phyloP scores from a whole-genome alignment of 1,284 basidiomycete genomes.

The Ustilago esculenta region DNA sequence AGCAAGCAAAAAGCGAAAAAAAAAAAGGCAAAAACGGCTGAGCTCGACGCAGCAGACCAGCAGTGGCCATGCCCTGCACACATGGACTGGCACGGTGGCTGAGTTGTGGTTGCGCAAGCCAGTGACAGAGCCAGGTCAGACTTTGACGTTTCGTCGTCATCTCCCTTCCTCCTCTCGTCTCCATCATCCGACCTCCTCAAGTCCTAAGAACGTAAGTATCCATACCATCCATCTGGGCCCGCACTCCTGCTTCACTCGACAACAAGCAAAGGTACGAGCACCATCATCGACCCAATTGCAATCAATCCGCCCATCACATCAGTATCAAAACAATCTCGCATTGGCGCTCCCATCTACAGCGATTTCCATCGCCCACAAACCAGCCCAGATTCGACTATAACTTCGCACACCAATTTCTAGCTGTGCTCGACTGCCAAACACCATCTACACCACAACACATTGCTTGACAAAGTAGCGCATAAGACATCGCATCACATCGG shows the following conservation, averaged over 20 bases:
- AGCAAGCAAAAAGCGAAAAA: background rate
- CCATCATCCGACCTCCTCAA: constrained; percentile 47
- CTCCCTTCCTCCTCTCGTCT: constrained; percentile 40
- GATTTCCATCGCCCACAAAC: too few species aligned
- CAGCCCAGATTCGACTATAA: too few species aligned
- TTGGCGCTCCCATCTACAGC: too few species aligned
- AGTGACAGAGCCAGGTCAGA: constrained; percentile 20
- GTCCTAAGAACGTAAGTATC: constrained; percentile 45
- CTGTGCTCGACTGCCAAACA: too few species aligned
- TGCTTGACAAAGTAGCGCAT: too few species aligned
- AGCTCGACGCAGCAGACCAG: constrained; percentile 7
- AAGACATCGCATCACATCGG: too few species aligned
- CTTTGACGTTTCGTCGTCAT: constrained; percentile 41
- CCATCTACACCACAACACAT: too few species aligned
- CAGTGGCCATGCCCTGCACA: background rate
- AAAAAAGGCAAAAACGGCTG: background rate
- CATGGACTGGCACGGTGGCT: constrained; percentile 9
- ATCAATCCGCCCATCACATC: too few species aligned
- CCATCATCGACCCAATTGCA: too few species aligned
- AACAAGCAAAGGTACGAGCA: too few species aligned
- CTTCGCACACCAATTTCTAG: too few species aligned
- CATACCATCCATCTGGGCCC: constrained; percentile 3
- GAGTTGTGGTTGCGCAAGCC: constrained; percentile 2
- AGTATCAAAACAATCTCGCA: constrained; percentile 4
- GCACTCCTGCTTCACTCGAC: constrained; percentile 24